These are phyloP conservation scores for Lachnellula hyalina DNA, from an alignment of 2,329 filamentous ascomycete species.

Conservation along the genomic window DNA sequence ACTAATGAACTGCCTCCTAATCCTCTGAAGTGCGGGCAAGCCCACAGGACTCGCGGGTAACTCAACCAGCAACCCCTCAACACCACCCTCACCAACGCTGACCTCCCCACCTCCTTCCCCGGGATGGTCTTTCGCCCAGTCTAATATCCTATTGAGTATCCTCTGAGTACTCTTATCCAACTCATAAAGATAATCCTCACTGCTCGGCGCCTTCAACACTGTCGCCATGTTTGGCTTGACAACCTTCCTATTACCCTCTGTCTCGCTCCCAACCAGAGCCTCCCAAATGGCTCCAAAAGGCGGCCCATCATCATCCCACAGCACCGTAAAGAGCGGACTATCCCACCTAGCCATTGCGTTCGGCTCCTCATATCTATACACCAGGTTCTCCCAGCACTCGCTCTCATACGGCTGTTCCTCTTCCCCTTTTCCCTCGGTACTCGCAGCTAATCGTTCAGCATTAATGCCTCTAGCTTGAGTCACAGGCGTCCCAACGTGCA, in stretches of 20 bases:
- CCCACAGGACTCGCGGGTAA: conserved; percentile 62
- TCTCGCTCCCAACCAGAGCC: conserved; percentile 53
- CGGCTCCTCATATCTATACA: conserved; percentile 77
- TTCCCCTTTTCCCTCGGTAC: conserved; percentile 25
- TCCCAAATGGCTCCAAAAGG: conserved; percentile 72
- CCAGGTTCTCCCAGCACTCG: conserved; percentile 31
- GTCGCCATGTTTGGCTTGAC: conserved; percentile 73
- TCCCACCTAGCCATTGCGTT: conserved; percentile 84
- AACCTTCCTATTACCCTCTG: conserved; percentile 54
- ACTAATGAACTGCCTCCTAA: conserved; percentile 71
- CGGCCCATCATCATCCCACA: conserved; percentile 68
- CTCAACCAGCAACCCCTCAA: conserved; percentile 52
- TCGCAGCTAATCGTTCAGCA: conserved; percentile 45
- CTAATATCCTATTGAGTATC: conserved; percentile 63
- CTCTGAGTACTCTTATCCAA: conserved; percentile 75
- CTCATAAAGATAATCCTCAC: conserved; percentile 71
- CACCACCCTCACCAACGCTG: conserved; percentile 23
- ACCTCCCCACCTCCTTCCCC: conserved; percentile 58
- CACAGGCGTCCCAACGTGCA: conserved; percentile 56
- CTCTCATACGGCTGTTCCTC: conserved; percentile 29
- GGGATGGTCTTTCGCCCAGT: conserved; percentile 59
- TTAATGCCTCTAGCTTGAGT: conserved; percentile 56
- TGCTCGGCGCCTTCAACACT: conserved; percentile 57
- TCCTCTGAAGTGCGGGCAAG: conserved; percentile 69
- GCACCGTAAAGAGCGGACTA: conserved; percentile 72